Evolutionary conservation across 306 rosid species (phyloP).

Genomic region (Pyrus pyrifolia): DNA sequence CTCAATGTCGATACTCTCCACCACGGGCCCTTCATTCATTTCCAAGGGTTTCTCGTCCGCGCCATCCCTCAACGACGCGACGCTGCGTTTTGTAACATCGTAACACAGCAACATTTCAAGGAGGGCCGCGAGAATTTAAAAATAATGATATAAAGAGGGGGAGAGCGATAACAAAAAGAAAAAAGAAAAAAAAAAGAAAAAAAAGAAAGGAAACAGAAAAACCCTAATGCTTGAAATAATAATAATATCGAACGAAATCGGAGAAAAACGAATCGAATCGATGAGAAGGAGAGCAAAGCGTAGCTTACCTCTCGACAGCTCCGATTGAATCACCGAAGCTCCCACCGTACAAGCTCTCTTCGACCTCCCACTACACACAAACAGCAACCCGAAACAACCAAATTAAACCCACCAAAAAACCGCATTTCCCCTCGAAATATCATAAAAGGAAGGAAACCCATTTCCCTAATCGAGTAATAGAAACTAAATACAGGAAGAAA

Average conservation of each 20-base stretch:
- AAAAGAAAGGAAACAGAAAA: constrained; percentile 1
- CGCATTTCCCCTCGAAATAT: background rate
- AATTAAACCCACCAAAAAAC: background rate
- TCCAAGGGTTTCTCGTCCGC: constrained; percentile 13
- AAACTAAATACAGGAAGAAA: background rate
- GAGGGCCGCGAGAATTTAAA: background rate
- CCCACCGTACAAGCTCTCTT: constrained; percentile 30
- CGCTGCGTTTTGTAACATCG: constrained; percentile 23
- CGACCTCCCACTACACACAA: constrained; percentile 35
- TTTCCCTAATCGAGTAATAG: constrained; percentile 39
- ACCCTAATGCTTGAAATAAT: constrained; percentile 44
- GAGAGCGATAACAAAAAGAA: background rate
- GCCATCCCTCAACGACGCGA: constrained; percentile 43
- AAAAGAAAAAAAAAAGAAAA: background rate
- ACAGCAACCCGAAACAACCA: background rate
- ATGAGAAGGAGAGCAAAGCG: background rate
- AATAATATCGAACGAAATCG: background rate
- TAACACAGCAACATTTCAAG: background rate
- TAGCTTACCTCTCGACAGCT: constrained; percentile 54
- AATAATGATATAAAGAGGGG: background rate
- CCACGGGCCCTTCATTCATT: constrained; percentile 2
- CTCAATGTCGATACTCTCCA: background rate
- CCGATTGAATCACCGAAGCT: constrained; percentile 43
- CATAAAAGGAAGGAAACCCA: constrained; percentile 21
- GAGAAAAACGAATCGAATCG: constrained; percentile 8